These are phyloP conservation scores for Quaeritorhiza haematococci DNA, from an alignment of 371 early-diverging fungal genomes.

Conservation along the genomic window DNA sequence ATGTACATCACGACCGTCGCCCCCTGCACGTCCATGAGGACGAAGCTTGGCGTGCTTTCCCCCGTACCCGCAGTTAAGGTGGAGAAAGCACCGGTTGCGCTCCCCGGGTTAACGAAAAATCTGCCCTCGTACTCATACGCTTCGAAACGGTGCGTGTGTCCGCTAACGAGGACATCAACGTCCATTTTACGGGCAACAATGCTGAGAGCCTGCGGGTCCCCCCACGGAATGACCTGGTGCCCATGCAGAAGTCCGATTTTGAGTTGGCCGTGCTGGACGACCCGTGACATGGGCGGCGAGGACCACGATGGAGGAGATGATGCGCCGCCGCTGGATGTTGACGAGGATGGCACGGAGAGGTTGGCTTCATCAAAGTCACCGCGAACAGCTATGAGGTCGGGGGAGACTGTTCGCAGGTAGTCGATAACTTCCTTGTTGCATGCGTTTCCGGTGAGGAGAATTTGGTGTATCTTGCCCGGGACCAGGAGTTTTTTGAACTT, in stretches of 20 bases:
- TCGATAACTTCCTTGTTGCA: conserved; percentile 77
- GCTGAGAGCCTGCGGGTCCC: conserved; percentile 73
- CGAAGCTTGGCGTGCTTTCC: conserved; percentile 75
- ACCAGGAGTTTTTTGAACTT: conserved; percentile 81
- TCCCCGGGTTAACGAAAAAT: conserved; percentile 92
- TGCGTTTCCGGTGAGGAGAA: conserved; percentile 88
- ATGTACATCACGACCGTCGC: conserved; percentile 76
- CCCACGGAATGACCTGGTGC: conserved; percentile 86
- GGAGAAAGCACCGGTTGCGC: conserved; percentile 78
- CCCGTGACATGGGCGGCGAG: conserved; percentile 31
- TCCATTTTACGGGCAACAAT: conserved; percentile 79
- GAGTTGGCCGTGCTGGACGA: conserved; percentile 67
- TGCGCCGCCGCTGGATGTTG: too few relatives aligned
- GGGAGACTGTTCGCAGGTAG: conserved; percentile 76
- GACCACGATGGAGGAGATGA: neutral
- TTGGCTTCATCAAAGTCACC: conserved; percentile 90
- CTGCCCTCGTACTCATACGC: conserved; percentile 83
- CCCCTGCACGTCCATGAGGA: conserved; percentile 88
- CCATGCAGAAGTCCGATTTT: conserved; percentile 85
- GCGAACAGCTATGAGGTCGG: conserved; percentile 70
- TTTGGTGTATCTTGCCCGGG: conserved; percentile 89
- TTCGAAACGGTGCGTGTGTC: conserved; percentile 85
- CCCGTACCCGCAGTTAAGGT: conserved; percentile 7
- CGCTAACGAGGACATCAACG: conserved; percentile 82
- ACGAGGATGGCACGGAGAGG: conserved; percentile 3